These are phyloP conservation scores for Ascomycota sp. DNA, from an alignment of 2,329 filamentous ascomycete genomes.

Conservation along the genomic window DNA sequence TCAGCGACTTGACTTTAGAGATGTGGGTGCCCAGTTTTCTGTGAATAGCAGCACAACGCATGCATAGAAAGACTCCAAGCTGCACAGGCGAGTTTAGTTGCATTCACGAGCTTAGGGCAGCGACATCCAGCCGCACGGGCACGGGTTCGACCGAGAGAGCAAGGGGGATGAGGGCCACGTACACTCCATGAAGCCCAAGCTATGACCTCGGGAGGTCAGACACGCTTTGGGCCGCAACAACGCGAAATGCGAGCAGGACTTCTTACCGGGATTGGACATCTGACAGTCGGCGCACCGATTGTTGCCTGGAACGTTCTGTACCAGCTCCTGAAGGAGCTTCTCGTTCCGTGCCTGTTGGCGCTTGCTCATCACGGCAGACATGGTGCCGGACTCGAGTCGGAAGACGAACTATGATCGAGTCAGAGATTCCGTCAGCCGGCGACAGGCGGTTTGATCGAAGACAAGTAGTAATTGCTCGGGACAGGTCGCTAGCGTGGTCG, in stretches of 20 bases:
- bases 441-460: no score
- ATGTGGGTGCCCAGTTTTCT: constrained; percentile 94
- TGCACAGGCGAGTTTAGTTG: constrained; percentile 15
- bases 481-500: no score
- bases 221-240: not conserved
- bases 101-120: no score
- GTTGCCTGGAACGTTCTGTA: constrained; percentile 66
- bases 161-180: constrained; percentile 14
- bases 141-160: not conserved
- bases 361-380: constrained; percentile 66
- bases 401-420: no score
- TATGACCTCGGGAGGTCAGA: constrained; percentile 13
- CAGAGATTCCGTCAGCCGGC: no score
- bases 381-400: constrained; percentile 12
- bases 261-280: constrained; percentile 71
- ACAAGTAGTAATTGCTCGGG: no score
- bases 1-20: constrained; percentile 94
- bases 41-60: constrained; percentile 89
- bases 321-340: constrained; percentile 69
- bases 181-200: constrained; percentile 96
- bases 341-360: constrained; percentile 96
- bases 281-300: constrained; percentile 84
- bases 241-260: not conserved
- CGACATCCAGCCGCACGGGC: not conserved
- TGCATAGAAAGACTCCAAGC: constrained; percentile 89